Evolutionary conservation across 768 basidiomycete genomes (phyloP).

Genomic region (Tubosaeta brunneosetosa): DNA sequence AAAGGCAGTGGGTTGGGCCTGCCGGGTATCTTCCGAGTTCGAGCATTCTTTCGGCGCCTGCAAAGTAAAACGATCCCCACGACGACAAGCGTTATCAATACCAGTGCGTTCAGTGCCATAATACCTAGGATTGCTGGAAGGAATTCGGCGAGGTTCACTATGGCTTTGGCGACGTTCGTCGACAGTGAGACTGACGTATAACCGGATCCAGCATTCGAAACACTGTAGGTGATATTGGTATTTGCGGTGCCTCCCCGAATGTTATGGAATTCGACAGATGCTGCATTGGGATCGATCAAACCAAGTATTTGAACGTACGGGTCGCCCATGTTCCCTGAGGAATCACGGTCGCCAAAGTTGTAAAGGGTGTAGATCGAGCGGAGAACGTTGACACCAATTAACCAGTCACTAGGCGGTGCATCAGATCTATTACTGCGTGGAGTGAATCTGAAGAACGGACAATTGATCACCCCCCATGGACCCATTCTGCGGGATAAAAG

Average conservation of each 20-base stretch:
- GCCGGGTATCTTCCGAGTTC: conserved; percentile 37
- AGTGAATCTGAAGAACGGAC: conserved; percentile 36
- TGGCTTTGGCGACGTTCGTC: conserved; percentile 49
- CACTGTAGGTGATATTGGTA: conserved; percentile 65
- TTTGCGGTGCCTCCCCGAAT: conserved; percentile 60
- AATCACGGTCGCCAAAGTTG: conserved; percentile 77
- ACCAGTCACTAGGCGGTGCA: conserved; percentile 57
- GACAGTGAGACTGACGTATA: conserved; percentile 51
- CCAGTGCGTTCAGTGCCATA: conserved; percentile 72
- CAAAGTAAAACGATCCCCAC: conserved; percentile 52
- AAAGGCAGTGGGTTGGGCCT: conserved; percentile 57
- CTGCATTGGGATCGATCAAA: conserved; percentile 62
- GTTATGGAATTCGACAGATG: conserved; percentile 66
- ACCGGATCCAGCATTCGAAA: conserved; percentile 39
- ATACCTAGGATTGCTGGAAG: conserved; percentile 73
- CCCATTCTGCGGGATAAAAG: conserved; percentile 64
- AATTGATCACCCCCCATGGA: conserved; percentile 62
- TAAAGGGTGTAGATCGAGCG: conserved; percentile 81
- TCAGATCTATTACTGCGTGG: conserved; percentile 2
- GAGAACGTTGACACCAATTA: conserved; percentile 78
- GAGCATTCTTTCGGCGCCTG: conserved; percentile 40
- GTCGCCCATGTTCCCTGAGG: conserved; percentile 59
- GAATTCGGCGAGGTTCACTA: conserved; percentile 60
- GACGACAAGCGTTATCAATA: conserved; percentile 53
- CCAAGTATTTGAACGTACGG: conserved; percentile 76